These are phyloP conservation scores for Urochloa ruziziensis DNA, from an alignment of 176 grass and related monocot genomes.

Conservation along the genomic window DNA sequence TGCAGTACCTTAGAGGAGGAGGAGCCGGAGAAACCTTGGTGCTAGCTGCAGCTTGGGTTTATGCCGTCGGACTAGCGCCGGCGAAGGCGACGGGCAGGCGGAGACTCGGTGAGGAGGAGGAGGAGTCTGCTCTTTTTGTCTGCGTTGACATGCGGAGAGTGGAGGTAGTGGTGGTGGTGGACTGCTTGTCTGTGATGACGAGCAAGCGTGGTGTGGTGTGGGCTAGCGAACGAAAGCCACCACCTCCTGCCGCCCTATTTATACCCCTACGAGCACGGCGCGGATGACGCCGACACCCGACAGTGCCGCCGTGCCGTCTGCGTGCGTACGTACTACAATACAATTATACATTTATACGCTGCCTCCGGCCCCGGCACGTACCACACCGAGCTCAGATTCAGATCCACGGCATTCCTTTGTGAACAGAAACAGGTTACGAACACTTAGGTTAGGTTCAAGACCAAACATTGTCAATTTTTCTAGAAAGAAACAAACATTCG, in stretches of 20 bases:
- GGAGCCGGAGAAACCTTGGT: background rate
- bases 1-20: background rate
- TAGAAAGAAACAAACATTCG: no score
- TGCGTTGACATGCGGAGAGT: slow-evolving; percentile 28
- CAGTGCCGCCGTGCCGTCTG: no score
- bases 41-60: no score
- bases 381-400: no score
- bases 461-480: no score
- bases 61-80: background rate
- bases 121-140: slow-evolving; percentile 12
- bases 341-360: background rate
- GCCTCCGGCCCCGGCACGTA: no score
- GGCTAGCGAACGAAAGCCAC: background rate
- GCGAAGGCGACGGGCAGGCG: background rate
- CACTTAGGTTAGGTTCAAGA: no score
- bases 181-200: background rate
- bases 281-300: background rate
- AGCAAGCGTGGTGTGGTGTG: no score
- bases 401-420: no score
- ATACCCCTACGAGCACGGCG: background rate
- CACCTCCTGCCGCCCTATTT: slow-evolving; percentile 4
- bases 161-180: background rate
- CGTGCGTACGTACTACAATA: no score
- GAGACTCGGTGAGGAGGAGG: background rate
- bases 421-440: no score